Percentiles rank a stretch among this genome's conserved stretches.
These are phyloP conservation scores for Ophiosphaerella korrae DNA, from an alignment of 2,329 filamentous ascomycete species.

Conservation along the genomic window DNA sequence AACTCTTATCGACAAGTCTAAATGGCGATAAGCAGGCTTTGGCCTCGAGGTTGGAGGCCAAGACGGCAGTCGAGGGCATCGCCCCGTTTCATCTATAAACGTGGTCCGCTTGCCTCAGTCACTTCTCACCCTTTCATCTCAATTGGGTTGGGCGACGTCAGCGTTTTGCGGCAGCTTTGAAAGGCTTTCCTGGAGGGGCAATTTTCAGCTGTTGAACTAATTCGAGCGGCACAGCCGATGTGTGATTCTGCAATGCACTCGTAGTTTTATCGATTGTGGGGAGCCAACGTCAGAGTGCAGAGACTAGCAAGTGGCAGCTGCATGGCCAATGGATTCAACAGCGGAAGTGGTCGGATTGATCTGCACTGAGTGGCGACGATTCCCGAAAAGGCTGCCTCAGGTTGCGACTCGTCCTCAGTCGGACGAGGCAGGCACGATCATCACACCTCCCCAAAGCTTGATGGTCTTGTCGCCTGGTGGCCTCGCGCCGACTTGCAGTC, in stretches of 20 bases:
- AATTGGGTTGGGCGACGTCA: constrained; percentile 4
- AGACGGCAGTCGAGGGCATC: background rate
- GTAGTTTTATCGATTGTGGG: background rate
- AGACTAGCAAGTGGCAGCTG: too few species aligned
- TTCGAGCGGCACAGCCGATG: background rate
- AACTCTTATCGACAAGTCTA: too few species aligned
- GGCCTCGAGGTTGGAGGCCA: too few species aligned
- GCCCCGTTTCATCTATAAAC: constrained; percentile 19
- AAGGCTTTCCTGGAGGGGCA: background rate
- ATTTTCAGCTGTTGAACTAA: background rate
- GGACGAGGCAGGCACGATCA: constrained; percentile 10
- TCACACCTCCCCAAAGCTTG: too few species aligned
- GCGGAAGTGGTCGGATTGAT: too few species aligned
- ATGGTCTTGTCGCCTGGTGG: background rate
- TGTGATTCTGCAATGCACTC: background rate
- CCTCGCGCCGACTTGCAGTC: constrained; percentile 7
- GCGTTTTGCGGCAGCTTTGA: background rate
- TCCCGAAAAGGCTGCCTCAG: constrained; percentile 1
- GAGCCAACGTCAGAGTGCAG: too few species aligned
- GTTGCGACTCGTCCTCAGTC: constrained; percentile 10
- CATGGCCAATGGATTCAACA: background rate
- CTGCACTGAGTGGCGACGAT: background rate
- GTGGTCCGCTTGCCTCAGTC: constrained; percentile 10
- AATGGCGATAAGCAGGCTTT: too few species aligned
- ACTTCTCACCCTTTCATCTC: constrained; percentile 21